phyloP scores from a whole-genome alignment of 805 yeast species.

The Saccharomycopsis synnaedendra region DNA sequence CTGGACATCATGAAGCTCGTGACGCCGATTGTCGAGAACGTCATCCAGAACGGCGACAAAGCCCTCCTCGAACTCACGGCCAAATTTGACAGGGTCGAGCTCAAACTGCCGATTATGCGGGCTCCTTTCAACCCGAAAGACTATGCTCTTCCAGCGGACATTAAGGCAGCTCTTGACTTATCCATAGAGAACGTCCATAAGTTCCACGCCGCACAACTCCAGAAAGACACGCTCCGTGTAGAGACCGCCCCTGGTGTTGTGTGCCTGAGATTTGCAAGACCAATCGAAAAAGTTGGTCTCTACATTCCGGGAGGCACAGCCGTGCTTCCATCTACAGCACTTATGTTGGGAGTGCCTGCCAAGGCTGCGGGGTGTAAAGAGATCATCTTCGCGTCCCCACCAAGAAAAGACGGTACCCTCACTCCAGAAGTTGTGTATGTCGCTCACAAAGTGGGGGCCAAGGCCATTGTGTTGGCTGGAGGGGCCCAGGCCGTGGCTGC shows the following conservation, averaged over 20 bases:
- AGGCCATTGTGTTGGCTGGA: conserved; percentile 86
- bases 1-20: conserved; percentile 89
- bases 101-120: conserved; percentile 58
- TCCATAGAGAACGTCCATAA: conserved; percentile 80
- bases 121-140: conserved; percentile 82
- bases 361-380: conserved; percentile 94
- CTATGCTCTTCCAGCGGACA: conserved; percentile 61
- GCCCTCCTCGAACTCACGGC: conserved; percentile 85
- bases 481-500: conserved; percentile 99
- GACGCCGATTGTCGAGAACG: conserved; percentile 76
- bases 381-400: conserved; percentile 91
- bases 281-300: conserved; percentile 89
- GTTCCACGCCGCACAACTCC: conserved; percentile 88
- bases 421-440: conserved; percentile 97
- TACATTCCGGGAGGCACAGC: conserved; percentile 99
- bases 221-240: conserved; percentile 56
- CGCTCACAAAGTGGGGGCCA: conserved; percentile 91
- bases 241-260: conserved; percentile 92
- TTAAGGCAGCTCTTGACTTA: conserved; percentile 78
- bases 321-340: conserved; percentile 91
- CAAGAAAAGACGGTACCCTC: conserved; percentile 81
- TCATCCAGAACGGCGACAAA: conserved; percentile 66
- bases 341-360: conserved; percentile 98
- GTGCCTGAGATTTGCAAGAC: conserved; percentile 91
- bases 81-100: conserved; percentile 78